Percentiles rank a stretch among this genome's conserved stretches.
These are phyloP conservation scores for Exophiala spinifera DNA, from an alignment of 2,329 filamentous ascomycete species.

Conservation along the genomic window DNA sequence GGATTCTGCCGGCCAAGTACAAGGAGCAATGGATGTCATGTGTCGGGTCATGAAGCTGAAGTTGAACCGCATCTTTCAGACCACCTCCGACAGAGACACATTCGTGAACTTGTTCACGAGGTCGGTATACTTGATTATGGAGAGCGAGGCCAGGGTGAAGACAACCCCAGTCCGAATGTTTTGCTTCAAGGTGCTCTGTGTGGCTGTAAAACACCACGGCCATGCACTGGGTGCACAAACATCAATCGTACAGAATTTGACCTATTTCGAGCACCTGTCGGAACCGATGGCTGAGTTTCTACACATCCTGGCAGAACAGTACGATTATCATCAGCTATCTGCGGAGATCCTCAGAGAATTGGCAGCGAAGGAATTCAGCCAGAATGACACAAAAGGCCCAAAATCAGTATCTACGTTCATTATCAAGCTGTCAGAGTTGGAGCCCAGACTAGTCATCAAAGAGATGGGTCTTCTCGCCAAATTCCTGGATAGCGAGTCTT, in stretches of 20 bases:
- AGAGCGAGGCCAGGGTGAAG: conserved; percentile 91
- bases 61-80: conserved; percentile 87
- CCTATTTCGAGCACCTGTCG: conserved; percentile 97
- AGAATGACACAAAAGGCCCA: conserved; percentile 88
- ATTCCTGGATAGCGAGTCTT: conserved; percentile 93
- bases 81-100: conserved; percentile 92
- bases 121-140: conserved; percentile 87
- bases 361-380: conserved; percentile 97
- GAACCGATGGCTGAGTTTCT: conserved; percentile 99
- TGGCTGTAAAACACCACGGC: conserved; percentile 95
- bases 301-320: conserved; percentile 92
- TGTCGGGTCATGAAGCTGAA: conserved; percentile 93
- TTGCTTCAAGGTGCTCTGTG: conserved; percentile 92
- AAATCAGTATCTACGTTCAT: conserved; percentile 96
- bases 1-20: conserved; percentile 86
- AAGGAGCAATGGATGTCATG: conserved; percentile 87
- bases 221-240: conserved; percentile 97
- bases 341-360: conserved; percentile 92
- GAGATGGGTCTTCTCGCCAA: conserved; percentile 96
- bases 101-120: conserved; percentile 90
- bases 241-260: conserved; percentile 93
- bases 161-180: conserved; percentile 89
- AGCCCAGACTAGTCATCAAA: conserved; percentile 88
- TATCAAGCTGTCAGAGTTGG: conserved; percentile 85
- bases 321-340: conserved; percentile 91